Base-by-base conservation (phyloP, 108 stramenopile species). In the Cyclotella kingstonii region DNA sequence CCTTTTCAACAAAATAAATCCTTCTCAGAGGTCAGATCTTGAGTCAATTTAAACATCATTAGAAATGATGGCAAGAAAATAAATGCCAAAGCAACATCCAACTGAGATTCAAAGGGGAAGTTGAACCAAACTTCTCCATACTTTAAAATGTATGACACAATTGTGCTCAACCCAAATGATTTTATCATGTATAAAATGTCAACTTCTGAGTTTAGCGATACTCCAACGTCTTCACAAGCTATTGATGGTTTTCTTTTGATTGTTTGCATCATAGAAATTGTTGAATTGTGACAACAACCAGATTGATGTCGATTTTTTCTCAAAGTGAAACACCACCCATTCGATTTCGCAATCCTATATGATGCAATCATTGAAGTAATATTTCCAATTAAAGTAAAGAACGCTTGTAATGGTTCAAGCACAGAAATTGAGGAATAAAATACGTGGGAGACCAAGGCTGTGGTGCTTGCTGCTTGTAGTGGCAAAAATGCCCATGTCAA, bases 401-500 rank as follows among this genome's bases (percentile, higher is more conserved):
- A 28, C 14, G 91, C 94, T 66, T 96, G 95, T 19, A 96, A 65
- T 21, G 93, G 85, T 17, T 95, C 95, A 54, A 96, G 53, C 9
- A 83, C 58, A 15, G 87, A 82, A 39, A 94, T 79, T 14, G 68
- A 78, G 70, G 95, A 95, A 80, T 90, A 96, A 64, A 96, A 91
- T 21, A 94, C 58, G 60, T 96, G 95, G 65, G 90, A 96, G 15
- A 89, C 89, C 57, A 93, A 96, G 6, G 95, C 95, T 6, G 89
- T 87, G 48, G 95, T 89, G 14, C 95, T 94, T 12, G 89, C 89
- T 2, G 81, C 68, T 61, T 96, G 95, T 15, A 95, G 61, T 0
- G 95, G 95, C 18, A 95, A 54, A 60, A 96, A 70, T 26, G 92
- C 95, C 93, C 93, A 96, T 1, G 94, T 93, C 58, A 96, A 28